These are phyloP conservation scores for Chlamydomonas eustigma DNA, from an alignment of 139 green algal species.

Conservation along the genomic window DNA sequence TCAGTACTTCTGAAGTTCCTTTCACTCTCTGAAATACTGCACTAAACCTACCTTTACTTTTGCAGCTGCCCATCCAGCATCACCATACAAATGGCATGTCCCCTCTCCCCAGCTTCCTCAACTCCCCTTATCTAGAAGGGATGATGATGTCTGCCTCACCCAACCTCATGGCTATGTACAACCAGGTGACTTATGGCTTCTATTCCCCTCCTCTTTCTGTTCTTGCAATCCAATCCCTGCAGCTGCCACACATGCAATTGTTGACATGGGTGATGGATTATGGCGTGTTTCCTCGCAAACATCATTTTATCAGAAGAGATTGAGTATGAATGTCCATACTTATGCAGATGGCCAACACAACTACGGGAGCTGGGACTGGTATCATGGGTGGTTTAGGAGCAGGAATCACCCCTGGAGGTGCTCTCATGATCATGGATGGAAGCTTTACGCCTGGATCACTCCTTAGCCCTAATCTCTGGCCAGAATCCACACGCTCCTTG, in stretches of 20 bases:
- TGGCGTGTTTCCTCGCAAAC: too few relatives aligned
- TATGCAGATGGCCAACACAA: slow-evolving; percentile 25
- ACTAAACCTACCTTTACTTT: too few relatives aligned
- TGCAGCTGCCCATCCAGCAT: slow-evolving; percentile 7
- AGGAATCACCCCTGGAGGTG: slow-evolving; percentile 17
- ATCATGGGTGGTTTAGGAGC: not conserved
- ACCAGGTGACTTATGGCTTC: too few relatives aligned
- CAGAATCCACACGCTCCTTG: slow-evolving; percentile 14
- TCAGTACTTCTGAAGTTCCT: too few relatives aligned
- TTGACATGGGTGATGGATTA: too few relatives aligned
- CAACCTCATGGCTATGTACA: slow-evolving; percentile 28
- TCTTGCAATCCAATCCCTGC: too few relatives aligned
- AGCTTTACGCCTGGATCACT: not conserved
- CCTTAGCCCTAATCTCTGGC: slow-evolving; percentile 15
- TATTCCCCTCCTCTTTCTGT: too few relatives aligned
- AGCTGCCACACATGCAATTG: too few relatives aligned
- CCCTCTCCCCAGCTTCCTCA: slow-evolving; percentile 27
- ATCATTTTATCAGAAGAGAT: too few relatives aligned
- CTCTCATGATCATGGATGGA: not conserved
- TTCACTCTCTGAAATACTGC: too few relatives aligned
- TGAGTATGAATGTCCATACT: too few relatives aligned
- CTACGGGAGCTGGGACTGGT: slow-evolving; percentile 19
- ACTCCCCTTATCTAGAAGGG: slow-evolving; percentile 17
- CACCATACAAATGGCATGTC: slow-evolving; percentile 17
- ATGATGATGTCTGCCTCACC: slow-evolving; percentile 16